phyloP scores from a whole-genome alignment of 1,284 basidiomycete species.

The Leccinum subrobustum region DNA sequence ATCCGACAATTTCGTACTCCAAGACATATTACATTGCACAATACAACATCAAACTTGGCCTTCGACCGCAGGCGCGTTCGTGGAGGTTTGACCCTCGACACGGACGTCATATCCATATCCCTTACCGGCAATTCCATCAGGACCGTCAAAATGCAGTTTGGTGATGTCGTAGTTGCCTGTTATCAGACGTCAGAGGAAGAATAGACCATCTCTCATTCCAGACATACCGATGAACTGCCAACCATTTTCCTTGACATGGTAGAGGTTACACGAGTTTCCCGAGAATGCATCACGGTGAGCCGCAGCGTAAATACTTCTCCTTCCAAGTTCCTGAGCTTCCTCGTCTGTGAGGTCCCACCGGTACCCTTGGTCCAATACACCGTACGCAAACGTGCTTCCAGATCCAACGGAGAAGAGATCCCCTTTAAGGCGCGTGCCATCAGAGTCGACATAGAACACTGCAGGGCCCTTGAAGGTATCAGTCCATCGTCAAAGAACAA shows the following conservation, averaged over 20 bases:
- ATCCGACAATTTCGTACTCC: conserved; percentile 1
- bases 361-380: conserved; percentile 97
- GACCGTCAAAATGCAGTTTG: conserved; percentile 82
- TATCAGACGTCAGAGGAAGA: conserved; percentile 15
- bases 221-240: conserved; percentile 88
- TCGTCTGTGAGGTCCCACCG: conserved; percentile 91
- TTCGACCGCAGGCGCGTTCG: conserved; percentile 20
- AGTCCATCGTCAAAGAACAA: not conserved
- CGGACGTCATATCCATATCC: conserved; percentile 80
- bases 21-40: conserved; percentile 13
- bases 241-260: conserved; percentile 92
- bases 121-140: conserved; percentile 59
- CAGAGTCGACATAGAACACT: conserved; percentile 98
- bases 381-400: conserved; percentile 97
- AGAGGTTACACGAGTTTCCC: conserved; percentile 95
- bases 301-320: conserved; percentile 95
- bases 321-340: conserved; percentile 93
- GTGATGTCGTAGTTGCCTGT: conserved; percentile 81
- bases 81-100: conserved; percentile 34
- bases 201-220: not conserved
- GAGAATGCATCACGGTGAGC: conserved; percentile 98
- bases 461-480: conserved; percentile 72
- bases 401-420: conserved; percentile 98
- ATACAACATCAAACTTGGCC: conserved; percentile 24
- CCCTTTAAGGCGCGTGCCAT: conserved; percentile 93